Evolutionary conservation across 768 basidiomycete genomes (phyloP).

Genomic region (Panaeolus papilionaceus): DNA sequence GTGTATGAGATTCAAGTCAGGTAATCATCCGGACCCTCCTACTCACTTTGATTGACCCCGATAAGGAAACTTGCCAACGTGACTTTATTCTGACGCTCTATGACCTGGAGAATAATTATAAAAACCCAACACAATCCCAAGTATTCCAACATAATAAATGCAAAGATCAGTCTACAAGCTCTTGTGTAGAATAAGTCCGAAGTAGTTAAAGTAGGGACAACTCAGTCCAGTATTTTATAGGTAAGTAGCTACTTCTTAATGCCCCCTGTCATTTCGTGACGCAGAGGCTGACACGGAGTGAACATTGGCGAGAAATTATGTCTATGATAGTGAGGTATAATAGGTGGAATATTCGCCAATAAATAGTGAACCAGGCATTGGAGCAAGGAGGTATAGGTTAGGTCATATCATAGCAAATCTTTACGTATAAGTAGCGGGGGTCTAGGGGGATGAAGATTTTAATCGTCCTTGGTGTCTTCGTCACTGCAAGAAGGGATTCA

Average conservation of each 20-base stretch:
- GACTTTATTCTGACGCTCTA: conserved; percentile 16
- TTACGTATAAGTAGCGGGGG: conserved; percentile 3
- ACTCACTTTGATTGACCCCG: conserved; percentile 38
- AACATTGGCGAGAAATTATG: conserved; percentile 13
- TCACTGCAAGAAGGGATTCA: conserved; percentile 36
- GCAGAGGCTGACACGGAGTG: not conserved
- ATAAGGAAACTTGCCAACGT: conserved; percentile 40
- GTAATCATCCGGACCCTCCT: conserved; percentile 14
- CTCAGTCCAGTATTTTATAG: conserved; percentile 6
- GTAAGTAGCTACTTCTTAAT: conserved; percentile 10
- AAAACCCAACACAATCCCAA: not conserved
- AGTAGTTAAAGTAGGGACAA: not conserved
- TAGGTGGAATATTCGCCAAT: conserved; percentile 11
- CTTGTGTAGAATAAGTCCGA: not conserved
- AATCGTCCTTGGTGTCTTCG: conserved; percentile 40
- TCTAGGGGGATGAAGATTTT: conserved; percentile 14
- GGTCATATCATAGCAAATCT: conserved; percentile 15
- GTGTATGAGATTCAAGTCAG: conserved; percentile 13
- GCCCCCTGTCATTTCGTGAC: not conserved
- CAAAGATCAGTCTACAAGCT: not conserved
- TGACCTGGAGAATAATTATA: not conserved
- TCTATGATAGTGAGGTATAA: conserved; percentile 10
- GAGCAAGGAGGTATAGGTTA: conserved; percentile 13
- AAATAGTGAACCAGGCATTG: conserved; percentile 11
- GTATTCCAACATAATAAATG: not conserved